phyloP scores from a whole-genome alignment of 148 eudicot species.

The Rheum nobile region DNA sequence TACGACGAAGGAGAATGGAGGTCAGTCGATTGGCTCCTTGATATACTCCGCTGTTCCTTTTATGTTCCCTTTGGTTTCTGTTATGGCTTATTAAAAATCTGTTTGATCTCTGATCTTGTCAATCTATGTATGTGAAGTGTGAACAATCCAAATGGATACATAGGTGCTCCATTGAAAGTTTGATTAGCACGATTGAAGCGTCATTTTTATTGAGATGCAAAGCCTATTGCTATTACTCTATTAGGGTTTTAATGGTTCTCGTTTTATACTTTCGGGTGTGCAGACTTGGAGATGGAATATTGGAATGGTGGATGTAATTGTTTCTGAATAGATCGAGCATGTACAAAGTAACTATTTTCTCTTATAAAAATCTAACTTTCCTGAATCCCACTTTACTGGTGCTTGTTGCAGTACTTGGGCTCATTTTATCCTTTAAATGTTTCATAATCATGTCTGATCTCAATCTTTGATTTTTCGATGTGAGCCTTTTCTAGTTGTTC shows the following conservation, averaged over 20 bases:
- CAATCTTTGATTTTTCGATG: too few species aligned
- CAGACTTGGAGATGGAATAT: too few species aligned
- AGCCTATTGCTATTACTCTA: neutral
- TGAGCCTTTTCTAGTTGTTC: too few species aligned
- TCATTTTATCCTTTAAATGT: neutral
- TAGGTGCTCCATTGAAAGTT: neutral
- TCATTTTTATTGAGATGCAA: neutral
- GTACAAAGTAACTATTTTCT: neutral
- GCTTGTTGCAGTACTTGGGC: neutral
- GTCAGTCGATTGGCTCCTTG: conserved; percentile 18
- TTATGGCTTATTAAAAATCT: neutral
- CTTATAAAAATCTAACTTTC: neutral
- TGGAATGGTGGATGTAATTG: too few species aligned
- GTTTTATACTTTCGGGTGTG: too few species aligned
- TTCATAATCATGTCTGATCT: neutral
- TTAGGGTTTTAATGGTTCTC: neutral
- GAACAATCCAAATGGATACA: neutral
- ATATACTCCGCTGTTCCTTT: neutral
- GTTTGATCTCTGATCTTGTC: neutral
- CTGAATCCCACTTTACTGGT: neutral
- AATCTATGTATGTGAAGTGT: neutral
- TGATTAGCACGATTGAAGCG: neutral
- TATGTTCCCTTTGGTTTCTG: neutral
- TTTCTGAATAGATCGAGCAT: too few species aligned
- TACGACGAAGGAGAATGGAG: conserved; percentile 99